Evolutionary conservation across 768 basidiomycete genomes (phyloP).

Genomic region (Naganishia friedmannii): DNA sequence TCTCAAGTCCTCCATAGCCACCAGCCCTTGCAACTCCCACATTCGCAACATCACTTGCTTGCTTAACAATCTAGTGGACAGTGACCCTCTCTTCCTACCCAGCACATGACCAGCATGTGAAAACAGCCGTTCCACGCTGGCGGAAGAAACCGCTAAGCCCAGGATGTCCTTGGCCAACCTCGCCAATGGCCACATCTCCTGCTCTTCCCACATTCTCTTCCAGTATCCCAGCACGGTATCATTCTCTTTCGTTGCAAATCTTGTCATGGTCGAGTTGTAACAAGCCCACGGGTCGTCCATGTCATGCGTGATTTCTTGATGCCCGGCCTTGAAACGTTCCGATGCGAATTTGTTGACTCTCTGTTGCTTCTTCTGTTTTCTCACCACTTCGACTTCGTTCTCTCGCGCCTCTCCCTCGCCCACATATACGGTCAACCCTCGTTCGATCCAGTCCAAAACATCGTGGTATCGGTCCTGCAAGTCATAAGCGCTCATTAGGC

Average conservation of each 20-base stretch:
- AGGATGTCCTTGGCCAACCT: too few relatives aligned
- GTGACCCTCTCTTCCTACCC: too few relatives aligned
- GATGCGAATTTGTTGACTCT: slow-evolving; percentile 7
- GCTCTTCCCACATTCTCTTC: too few relatives aligned
- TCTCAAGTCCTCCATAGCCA: too few relatives aligned
- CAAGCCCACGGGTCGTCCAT: slow-evolving; percentile 2
- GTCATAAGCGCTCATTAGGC: not conserved
- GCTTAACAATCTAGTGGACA: too few relatives aligned
- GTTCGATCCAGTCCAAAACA: not conserved
- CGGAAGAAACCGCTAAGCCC: too few relatives aligned
- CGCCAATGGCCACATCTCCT: too few relatives aligned
- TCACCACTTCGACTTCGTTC: not conserved
- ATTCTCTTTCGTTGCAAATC: not conserved
- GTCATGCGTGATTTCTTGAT: not conserved
- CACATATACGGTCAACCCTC: not conserved
- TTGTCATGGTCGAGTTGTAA: not conserved
- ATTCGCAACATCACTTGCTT: too few relatives aligned
- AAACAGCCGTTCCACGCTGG: too few relatives aligned
- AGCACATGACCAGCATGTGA: too few relatives aligned
- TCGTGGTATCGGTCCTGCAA: not conserved
- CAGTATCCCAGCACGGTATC: not conserved
- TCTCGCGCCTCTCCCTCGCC: not conserved
- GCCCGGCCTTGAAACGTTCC: not conserved
- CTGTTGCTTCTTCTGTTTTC: not conserved
- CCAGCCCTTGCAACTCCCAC: too few relatives aligned